Evolutionary conservation across 2,329 filamentous ascomycete genomes (phyloP).

Genomic region (Talaromyces sp.): DNA sequence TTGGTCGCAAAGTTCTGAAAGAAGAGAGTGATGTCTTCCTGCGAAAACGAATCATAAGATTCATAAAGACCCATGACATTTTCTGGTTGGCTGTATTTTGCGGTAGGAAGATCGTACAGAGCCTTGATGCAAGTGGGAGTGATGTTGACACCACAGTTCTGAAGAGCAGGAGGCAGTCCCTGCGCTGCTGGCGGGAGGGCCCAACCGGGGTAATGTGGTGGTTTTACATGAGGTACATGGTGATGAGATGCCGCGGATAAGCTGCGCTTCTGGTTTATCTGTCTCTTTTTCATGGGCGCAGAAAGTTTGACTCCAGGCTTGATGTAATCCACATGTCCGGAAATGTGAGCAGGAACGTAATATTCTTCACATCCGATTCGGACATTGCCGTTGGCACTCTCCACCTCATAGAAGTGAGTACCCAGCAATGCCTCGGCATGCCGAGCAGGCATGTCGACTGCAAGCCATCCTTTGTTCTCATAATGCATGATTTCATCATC

Average conservation of each 20-base stretch:
- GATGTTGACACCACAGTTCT: conserved; percentile 15
- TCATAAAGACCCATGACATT: conserved; percentile 14
- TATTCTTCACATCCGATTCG: conserved; percentile 15
- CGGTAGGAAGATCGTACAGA: conserved; percentile 6
- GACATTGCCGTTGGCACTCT: conserved; percentile 10
- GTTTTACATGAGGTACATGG: background rate
- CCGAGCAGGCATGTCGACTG: conserved; percentile 13
- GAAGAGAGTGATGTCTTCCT: conserved; percentile 14
- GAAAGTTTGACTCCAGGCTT: conserved; percentile 15
- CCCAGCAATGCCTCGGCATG: conserved; percentile 11
- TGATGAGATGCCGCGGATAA: background rate
- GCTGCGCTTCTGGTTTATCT: conserved; percentile 4
- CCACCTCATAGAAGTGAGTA: conserved; percentile 8
- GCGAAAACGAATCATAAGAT: conserved; percentile 9
- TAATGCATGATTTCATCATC: conserved; percentile 6
- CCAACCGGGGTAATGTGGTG: conserved; percentile 1
- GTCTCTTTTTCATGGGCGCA: conserved; percentile 8
- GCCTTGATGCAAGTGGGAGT: conserved; percentile 14
- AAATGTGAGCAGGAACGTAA: conserved; percentile 12
- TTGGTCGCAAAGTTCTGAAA: conserved; percentile 13
- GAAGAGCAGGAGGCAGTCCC: conserved; percentile 4
- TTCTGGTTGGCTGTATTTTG: conserved; percentile 10
- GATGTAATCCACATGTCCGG: conserved; percentile 11
- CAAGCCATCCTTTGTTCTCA: conserved; percentile 16
- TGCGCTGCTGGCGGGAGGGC: conserved; percentile 3